Evolutionary conservation across 2,329 filamentous ascomycete species (phyloP).

Genomic region (Fusarium tuaranense): DNA sequence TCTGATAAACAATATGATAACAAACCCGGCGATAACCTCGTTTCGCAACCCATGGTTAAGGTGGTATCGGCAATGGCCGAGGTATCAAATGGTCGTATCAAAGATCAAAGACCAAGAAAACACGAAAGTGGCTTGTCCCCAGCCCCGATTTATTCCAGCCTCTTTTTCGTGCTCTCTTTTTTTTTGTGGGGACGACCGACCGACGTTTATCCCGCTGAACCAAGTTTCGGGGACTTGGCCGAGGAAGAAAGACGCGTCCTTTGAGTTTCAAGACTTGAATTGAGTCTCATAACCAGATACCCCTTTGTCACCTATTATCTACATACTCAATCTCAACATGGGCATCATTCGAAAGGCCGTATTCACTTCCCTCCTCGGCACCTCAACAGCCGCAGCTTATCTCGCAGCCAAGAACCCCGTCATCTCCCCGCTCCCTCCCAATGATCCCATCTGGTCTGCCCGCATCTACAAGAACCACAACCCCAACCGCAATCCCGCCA

Average conservation of each 20-base stretch:
- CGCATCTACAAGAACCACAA: conserved; percentile 70
- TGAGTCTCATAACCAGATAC: neutral
- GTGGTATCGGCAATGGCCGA: neutral
- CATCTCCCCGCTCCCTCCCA: conserved; percentile 66
- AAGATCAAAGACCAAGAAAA: neutral
- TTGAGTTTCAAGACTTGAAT: conserved; percentile 12
- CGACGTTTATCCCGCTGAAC: conserved; percentile 23
- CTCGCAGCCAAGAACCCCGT: conserved; percentile 65
- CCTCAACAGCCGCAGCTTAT: conserved; percentile 61
- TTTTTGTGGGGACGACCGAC: neutral
- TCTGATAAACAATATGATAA: neutral
- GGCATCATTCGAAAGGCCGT: conserved; percentile 63
- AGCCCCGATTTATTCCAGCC: conserved; percentile 10
- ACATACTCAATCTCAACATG: conserved; percentile 46
- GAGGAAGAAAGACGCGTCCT: conserved; percentile 21
- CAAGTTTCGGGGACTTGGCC: neutral
- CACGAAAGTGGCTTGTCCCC: conserved; percentile 5
- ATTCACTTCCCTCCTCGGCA: conserved; percentile 59
- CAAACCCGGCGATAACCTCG: neutral
- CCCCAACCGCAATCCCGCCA: conserved; percentile 69
- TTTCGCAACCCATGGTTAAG: neutral
- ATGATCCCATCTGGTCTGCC: conserved; percentile 72
- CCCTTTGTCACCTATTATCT: too few relatives aligned
- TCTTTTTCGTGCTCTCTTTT: neutral
- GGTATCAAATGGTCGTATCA: neutral